Conservation (phyloP, 495 filamentous ascomycete species). For the Hypoxylon crocopeplum region DNA sequence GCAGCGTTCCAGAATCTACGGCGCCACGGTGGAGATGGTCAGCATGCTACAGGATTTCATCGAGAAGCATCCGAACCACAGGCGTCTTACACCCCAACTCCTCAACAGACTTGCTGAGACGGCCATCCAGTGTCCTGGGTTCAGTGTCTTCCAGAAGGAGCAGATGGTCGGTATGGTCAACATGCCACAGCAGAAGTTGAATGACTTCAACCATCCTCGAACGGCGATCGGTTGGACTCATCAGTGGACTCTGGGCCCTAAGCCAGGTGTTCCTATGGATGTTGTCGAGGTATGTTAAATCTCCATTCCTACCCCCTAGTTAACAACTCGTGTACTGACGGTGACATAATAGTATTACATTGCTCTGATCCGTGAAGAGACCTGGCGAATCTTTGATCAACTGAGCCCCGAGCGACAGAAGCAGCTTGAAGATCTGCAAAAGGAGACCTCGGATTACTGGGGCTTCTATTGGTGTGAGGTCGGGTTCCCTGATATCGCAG, state of each 20-base stretch:
- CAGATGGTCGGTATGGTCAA: slow-evolving; percentile 47
- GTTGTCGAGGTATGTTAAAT: slow-evolving; percentile 54
- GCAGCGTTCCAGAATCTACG: slow-evolving; percentile 66
- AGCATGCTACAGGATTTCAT: slow-evolving; percentile 22
- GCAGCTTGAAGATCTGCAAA: slow-evolving; percentile 44
- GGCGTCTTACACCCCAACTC: slow-evolving; percentile 59
- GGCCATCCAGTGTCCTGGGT: slow-evolving; percentile 67
- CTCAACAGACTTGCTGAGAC: slow-evolving; percentile 64
- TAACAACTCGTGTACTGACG: slow-evolving; percentile 28
- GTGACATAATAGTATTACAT: slow-evolving; percentile 55
- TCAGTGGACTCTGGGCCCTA: slow-evolving; percentile 49
- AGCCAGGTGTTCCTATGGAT: slow-evolving; percentile 49
- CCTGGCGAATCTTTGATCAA: slow-evolving; percentile 32
- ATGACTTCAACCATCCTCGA: slow-evolving; percentile 45
- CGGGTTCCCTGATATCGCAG: slow-evolving; percentile 35
- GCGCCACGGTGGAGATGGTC: slow-evolving; percentile 58
- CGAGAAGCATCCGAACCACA: slow-evolving; percentile 42
- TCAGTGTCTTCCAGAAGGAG: slow-evolving; percentile 67
- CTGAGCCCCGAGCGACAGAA: slow-evolving; percentile 35
- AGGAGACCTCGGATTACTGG: slow-evolving; percentile 44
- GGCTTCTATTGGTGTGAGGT: slow-evolving; percentile 55
- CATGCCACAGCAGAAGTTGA: slow-evolving; percentile 23
- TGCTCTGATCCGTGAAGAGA: slow-evolving; percentile 56
- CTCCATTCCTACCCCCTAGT: neutral
- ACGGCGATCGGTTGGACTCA: slow-evolving; percentile 50